Evolutionary conservation across 2,329 filamentous ascomycete genomes (phyloP), one percentile per base, ranked within the genome.

Genomic region (Colletotrichum eremochloae): DNA sequence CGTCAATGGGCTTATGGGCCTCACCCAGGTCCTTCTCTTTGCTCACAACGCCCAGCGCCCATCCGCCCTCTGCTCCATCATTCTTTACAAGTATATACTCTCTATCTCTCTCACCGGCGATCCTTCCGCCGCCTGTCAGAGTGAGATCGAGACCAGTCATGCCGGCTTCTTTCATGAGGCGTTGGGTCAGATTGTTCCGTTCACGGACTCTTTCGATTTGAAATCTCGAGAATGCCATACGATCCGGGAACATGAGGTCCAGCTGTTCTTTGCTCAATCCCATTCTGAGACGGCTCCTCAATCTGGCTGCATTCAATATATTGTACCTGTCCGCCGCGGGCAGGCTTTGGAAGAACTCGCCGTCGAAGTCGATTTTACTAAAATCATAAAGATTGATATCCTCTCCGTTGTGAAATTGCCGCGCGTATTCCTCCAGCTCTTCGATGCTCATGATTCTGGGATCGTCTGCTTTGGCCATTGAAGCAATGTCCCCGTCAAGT

Each of bases 61-160:
- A 99, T 6, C 96, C 96, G 57, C 96, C 96, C 80, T 98, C 96
- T 1, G 94, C 95, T 0, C 95, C 94, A 56, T 97, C 94, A 77
- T 98, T 98, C 82, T 96, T 97, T 50, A 99, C 95, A 5, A 99
- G 85, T 15, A 99, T 95, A 78, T 99, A 99, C 81, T 99, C 96
- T 77, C 94, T 92, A 18, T 94, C 94, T 78, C 92, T 94, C 79
- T 99, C 96, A 62, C 96, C 91, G 18, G 93, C 92, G 75, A 97
- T 89, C 63, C 94, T 88, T 62, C 86, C 88, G 9, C 89, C 86
- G 2, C 85, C 86, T 5, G 60, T 75, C 67, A 94, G 88, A 33
- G 93, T 92, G 50, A 92, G 84, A 77, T 96, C 93, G 20, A 92
- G 89, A 24, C 90, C 92, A 29, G 91, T 92, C 94, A 97, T 97